Base-by-base conservation (phyloP, 345 rosid species). In the Erysimum cheiranthoides region DNA sequence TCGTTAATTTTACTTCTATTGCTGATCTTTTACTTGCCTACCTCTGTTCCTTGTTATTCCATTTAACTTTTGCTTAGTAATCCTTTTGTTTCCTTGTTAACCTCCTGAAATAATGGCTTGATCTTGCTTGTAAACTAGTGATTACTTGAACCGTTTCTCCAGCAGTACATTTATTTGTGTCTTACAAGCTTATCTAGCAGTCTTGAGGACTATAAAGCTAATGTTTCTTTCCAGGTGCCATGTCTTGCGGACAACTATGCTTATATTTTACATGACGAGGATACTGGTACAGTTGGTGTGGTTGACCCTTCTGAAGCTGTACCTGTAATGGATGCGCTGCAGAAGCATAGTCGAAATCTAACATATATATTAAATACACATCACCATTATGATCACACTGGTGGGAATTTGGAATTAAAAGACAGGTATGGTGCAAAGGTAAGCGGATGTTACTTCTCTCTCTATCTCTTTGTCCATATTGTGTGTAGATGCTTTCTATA, bases 371-470 rank as follows among this genome's bases (percentile, higher is more conserved):
- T 95, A 56, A 95, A 95, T 70, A 95, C 97, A 31, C 99, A 95
- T 85, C 99, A 95, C 80, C 97, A 95, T 71, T 71, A 85, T 81
- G 94, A 92, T 82, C 99, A 95, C 60, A 95, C 99, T 10, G 97
- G 94, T 74, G 99, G 99, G 56, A 95, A 95, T 75, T 60, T 81
- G 67, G 97, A 92, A 79, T 83, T 95, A 76, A 95, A 95, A 87
- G 96, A 93, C 57, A 95, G 89, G 87, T 95, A 86, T 17, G 99
- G 97, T 72, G 97, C 99, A 51, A 92, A 94, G 98, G 97, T 94
- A 92, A 56, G 93, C 28, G 46, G 38, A 56, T 43, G 10, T 51
- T 49, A 39, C 71, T 34, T 56, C 64, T 28, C 35, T 40, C 36
- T 70, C 40, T 21, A 21, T 18, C 43, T 40, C 21, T 32, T 14